Evolutionary conservation across 352 stramenopile genomes (phyloP).

Genomic region (Salisapilia sapeloensis): DNA sequence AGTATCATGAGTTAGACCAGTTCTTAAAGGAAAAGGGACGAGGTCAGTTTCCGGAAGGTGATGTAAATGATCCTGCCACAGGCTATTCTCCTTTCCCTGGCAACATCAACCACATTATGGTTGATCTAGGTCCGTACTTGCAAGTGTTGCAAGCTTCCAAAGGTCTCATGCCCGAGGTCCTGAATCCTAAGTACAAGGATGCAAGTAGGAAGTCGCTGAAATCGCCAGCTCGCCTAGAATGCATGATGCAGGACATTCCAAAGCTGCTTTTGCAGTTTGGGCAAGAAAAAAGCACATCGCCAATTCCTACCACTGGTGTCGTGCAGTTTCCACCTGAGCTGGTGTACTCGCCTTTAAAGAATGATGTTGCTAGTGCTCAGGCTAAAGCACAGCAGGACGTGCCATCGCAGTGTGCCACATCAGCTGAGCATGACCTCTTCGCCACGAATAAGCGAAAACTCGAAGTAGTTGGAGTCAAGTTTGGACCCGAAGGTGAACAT

Average conservation of each 20-base stretch:
- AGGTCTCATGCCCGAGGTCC: constrained; percentile 45
- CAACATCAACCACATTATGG: constrained; percentile 61
- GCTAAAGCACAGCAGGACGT: constrained; percentile 30
- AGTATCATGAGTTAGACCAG: constrained; percentile 58
- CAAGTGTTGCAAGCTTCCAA: constrained; percentile 20
- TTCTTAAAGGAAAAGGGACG: constrained; percentile 30
- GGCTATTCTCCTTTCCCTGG: constrained; percentile 42
- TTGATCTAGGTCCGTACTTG: constrained; percentile 27
- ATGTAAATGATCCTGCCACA: constrained; percentile 36
- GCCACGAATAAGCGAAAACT: constrained; percentile 25
- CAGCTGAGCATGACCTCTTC: constrained; percentile 48
- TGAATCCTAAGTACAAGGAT: constrained; percentile 43
- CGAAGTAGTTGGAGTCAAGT: constrained; percentile 7
- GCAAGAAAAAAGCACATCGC: constrained; percentile 3
- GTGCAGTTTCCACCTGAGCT: constrained; percentile 34
- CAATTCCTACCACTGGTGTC: constrained; percentile 12
- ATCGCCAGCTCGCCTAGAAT: constrained; percentile 43
- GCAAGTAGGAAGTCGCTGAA: constrained; percentile 28
- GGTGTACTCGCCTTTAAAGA: constrained; percentile 67
- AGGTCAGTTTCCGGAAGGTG: constrained; percentile 26
- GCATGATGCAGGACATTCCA: constrained; percentile 70
- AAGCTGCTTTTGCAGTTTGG: constrained; percentile 27
- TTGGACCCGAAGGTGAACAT: constrained; percentile 4
- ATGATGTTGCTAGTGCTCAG: constrained; percentile 31
- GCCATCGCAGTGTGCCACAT: constrained; percentile 41